phyloP scores from a whole-genome alignment of 2,329 filamentous ascomycete genomes.

The Fonsecaea nubica region DNA sequence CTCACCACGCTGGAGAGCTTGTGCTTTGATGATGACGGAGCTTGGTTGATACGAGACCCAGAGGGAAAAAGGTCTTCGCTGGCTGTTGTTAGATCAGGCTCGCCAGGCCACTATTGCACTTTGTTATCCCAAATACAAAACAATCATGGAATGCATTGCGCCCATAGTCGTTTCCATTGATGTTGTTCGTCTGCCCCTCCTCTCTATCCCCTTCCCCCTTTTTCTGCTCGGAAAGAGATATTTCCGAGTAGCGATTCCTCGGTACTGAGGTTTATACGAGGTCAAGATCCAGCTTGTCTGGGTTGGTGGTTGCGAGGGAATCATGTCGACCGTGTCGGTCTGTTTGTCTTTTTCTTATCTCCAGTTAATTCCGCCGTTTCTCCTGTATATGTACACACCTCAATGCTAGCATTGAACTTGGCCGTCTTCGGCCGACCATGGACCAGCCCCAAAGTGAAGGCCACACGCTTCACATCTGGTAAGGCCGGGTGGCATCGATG shows the following conservation, averaged over 20 bases:
- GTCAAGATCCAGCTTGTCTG: not conserved
- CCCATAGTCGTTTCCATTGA: not conserved
- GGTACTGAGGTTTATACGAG: not conserved
- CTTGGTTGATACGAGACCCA: slow-evolving; percentile 34
- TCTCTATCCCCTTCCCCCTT: not conserved
- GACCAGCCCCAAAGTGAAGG: not conserved
- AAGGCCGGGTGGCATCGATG: not conserved
- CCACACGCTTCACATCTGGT: not conserved
- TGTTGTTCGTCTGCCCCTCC: too few species aligned
- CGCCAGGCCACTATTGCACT: slow-evolving; percentile 33
- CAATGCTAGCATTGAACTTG: not conserved
- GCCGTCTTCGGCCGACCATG: not conserved
- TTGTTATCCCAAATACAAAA: slow-evolving; percentile 3
- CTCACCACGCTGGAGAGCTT: slow-evolving; percentile 20
- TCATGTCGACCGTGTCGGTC: not conserved
- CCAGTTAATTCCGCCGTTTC: not conserved
- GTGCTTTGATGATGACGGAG: slow-evolving; percentile 26
- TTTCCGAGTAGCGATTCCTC: too few species aligned
- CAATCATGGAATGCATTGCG: slow-evolving; percentile 9
- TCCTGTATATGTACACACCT: not conserved
- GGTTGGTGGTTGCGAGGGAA: not conserved
- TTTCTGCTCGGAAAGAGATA: not conserved
- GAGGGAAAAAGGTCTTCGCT: slow-evolving; percentile 39
- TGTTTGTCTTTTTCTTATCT: not conserved
- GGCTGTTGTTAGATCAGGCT: slow-evolving; percentile 38